A percentile compares a stretch with the other conserved stretches of the same genome.
Evolutionary conservation across 2,329 filamentous ascomycete genomes (phyloP).

Genomic region (Pseudogymnoascus sp.): DNA sequence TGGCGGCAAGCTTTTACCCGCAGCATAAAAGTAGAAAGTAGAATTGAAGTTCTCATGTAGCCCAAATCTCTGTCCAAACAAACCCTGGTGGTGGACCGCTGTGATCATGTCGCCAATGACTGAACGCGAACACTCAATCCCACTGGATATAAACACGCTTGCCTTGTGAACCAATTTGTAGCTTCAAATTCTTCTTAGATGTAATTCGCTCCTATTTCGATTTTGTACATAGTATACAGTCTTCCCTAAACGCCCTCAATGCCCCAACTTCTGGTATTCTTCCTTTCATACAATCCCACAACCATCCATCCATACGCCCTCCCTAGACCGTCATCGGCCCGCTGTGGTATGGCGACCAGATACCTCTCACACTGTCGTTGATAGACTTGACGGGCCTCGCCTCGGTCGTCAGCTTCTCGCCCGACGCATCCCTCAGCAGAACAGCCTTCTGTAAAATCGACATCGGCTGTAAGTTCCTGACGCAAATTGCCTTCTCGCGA

Average conservation of each 20-base stretch:
- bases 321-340: conserved; percentile 31
- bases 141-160: background rate
- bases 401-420: conserved; percentile 61
- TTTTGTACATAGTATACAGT: conserved; percentile 9
- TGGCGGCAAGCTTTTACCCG: conserved; percentile 2
- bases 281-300: conserved; percentile 37
- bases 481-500: conserved; percentile 75
- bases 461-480: conserved; percentile 74
- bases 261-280: conserved; percentile 11
- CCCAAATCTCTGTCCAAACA: conserved; percentile 5
- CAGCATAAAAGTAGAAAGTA: conserved; percentile 7
- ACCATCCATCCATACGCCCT: background rate
- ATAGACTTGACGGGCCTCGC: conserved; percentile 60
- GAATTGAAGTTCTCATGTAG: conserved; percentile 12
- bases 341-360: conserved; percentile 67
- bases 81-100: background rate
- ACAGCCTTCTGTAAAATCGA: conserved; percentile 77
- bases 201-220: conserved; percentile 1
- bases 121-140: background rate
- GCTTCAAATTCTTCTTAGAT: background rate
- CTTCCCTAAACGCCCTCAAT: conserved; percentile 21
- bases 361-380: conserved; percentile 60
- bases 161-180: background rate
- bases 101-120: background rate
- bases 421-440: conserved; percentile 65